Evolutionary conservation across 2,329 filamentous ascomycete species (phyloP), one percentile per base, ranked within the genome.

Genomic region (Akanthomyces uredinophilus): DNA sequence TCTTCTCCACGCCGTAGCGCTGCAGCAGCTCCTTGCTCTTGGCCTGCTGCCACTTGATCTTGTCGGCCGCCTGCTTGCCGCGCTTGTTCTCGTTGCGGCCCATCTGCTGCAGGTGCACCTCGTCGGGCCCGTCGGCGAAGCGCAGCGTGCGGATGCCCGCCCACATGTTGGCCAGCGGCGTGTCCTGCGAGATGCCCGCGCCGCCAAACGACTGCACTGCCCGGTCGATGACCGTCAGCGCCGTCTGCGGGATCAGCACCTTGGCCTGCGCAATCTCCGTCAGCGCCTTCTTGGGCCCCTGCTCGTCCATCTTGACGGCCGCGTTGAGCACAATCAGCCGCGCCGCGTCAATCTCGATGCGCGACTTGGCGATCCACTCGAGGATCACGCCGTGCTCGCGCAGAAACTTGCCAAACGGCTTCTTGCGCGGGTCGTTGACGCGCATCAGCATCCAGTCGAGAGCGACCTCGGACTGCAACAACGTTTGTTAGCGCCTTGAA

Each of bases 261-360:
- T 99, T 99, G 67, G 95, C 94, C 78, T 97, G 86, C 29, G 93
- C 94, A 68, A 99, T 99, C 75, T 98, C 92, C 75, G 89, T 92
- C 64, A 97, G 84, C 0, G 94, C 92, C 66, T 87, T 86, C 81
- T 98, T 98, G 68, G 95, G 90, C 68, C 94, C 89, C 22, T 87
- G 84, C 68, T 90, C 84, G 77, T 99, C 95, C 79, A 99, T 98
- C 78, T 91, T 92, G 75, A 96, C 89, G 64, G 95, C 95, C 1
- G 95, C 95, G 77, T 98, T 97, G 66, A 97, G 86, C 8, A 98
- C 95, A 46, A 95, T 78, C 13, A 99, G 84, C 41, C 95, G 90
- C 0, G 94, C 91, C 1, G 93, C 87, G 74, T 98, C 94, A 71
- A 99, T 96, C 72, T 98, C 94, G 68, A 98, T 87, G 35, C 95